Percentiles rank a stretch among this genome's conserved stretches.
These are phyloP conservation scores for Phytophthora melonis DNA, from an alignment of 352 stramenopile genomes.

Conservation along the genomic window DNA sequence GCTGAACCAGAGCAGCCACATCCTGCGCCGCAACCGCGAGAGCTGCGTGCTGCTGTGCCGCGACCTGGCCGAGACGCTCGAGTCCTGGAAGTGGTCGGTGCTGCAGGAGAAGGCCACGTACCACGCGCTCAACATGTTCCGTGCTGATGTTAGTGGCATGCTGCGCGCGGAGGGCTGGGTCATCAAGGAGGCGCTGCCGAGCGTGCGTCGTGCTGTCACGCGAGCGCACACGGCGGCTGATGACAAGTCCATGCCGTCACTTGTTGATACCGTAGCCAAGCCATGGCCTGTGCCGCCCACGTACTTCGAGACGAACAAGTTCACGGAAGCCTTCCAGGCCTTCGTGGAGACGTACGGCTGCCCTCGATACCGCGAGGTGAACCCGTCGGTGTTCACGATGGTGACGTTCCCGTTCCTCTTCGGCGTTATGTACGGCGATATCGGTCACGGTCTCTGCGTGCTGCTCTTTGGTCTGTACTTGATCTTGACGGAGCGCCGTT, in stretches of 20 bases:
- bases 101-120: constrained; percentile 98
- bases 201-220: constrained; percentile 91
- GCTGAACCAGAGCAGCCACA: constrained; percentile 96
- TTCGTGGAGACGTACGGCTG: constrained; percentile 99
- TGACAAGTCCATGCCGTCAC: constrained; percentile 94
- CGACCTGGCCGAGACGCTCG: constrained; percentile 93
- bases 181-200: constrained; percentile 82
- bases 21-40: constrained; percentile 97
- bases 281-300: constrained; percentile 97
- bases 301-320: constrained; percentile 99
- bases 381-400: constrained; percentile 98
- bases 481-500: constrained; percentile 93
- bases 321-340: constrained; percentile 98
- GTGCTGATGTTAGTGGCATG: constrained; percentile 97
- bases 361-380: constrained; percentile 98
- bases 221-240: constrained; percentile 90
- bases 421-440: constrained; percentile 99
- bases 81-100: constrained; percentile 98
- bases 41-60: constrained; percentile 94
- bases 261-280: constrained; percentile 95
- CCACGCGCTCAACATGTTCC: constrained; percentile 98
- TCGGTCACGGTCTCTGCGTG: constrained; percentile 97
- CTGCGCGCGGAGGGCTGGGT: constrained; percentile 98
- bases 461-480: constrained; percentile 95
- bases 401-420: constrained; percentile 99